phyloP scores from a whole-genome alignment of 768 basidiomycete genomes.

The Collybiopsis luxurians region DNA sequence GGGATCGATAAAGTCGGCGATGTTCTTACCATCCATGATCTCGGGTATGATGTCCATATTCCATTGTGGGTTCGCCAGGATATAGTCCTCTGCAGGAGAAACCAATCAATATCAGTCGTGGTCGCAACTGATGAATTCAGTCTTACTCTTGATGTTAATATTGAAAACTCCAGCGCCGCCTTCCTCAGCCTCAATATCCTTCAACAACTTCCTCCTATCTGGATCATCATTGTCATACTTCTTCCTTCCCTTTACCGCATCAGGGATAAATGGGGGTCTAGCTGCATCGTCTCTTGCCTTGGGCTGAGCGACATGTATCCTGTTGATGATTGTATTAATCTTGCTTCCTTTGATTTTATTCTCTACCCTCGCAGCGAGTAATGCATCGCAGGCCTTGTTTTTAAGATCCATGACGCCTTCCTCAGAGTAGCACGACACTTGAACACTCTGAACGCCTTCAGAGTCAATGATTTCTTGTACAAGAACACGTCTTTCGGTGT shows the following conservation, averaged over 20 bases:
- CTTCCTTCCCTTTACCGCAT: conserved; percentile 67
- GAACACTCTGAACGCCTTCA: conserved; percentile 71
- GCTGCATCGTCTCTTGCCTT: conserved; percentile 88
- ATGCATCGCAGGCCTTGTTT: conserved; percentile 91
- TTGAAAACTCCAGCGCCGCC: conserved; percentile 92
- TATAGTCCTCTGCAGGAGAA: conserved; percentile 71
- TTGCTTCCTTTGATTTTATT: conserved; percentile 91
- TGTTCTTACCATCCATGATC: conserved; percentile 97
- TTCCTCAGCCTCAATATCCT: conserved; percentile 81
- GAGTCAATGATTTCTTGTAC: conserved; percentile 83
- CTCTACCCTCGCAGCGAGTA: conserved; percentile 94
- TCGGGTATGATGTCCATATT: conserved; percentile 98
- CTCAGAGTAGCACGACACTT: conserved; percentile 93
- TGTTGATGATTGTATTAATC: conserved; percentile 89
- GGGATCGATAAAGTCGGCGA: conserved; percentile 97
- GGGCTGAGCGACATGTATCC: conserved; percentile 94
- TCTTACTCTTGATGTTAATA: conserved; percentile 84
- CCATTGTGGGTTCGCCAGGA: conserved; percentile 85
- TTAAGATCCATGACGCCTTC: conserved; percentile 98
- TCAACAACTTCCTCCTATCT: conserved; percentile 64
- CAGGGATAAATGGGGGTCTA: conserved; percentile 87
- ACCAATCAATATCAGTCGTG: neutral
- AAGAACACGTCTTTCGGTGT: conserved; percentile 69
- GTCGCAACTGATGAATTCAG: conserved; percentile 1
- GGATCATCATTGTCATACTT: conserved; percentile 90